Base-by-base conservation (phyloP, 495 filamentous ascomycete species). In the Hyaloscypha bicolor region DNA sequence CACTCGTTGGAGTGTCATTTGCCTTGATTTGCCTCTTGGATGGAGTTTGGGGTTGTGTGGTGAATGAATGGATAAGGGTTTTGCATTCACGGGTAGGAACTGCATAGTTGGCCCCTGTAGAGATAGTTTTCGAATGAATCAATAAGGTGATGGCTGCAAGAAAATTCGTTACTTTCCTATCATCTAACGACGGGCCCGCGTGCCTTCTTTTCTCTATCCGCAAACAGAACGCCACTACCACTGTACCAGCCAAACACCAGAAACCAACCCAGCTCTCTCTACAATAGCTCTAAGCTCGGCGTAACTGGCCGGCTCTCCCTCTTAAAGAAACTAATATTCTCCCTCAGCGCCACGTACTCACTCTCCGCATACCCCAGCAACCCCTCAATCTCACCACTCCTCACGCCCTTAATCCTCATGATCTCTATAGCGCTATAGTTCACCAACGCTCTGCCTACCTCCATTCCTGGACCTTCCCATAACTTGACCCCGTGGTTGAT, bases 391-490 rank as follows among this genome's bases (percentile, higher is more conserved):
- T 95, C 89, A 1, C 80, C 85, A 73, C 94, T 97, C 70, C 88
- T 86, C 65, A 90, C 83, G 0, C 95, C 95, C 78, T 91, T 93
- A 69, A 98, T 96, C 60, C 91, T 81, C 60, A 78, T 78, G 66
- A 97, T 93, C 77, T 99, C 94, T 2, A 82, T 77, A 16, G 91
- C 86, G n/a, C 91, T 89, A 69, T 98, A 99, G 72, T 98, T 97
- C 30, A 97, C 93, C 51, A 98, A 76, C n/a, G 93, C 93, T 45
- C 94, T 82, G 0, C 96, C 95, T 29, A 98, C 90, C 72, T 97
- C 96, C n/a, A 82, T 79, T 1, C 86, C 85, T 11, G 84, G 78
- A 12, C 79, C 78, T 21, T 86, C 82, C 79, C 81, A 85, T 61
- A 79, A 75, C 11, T 74, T 72, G 2, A 35, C 29, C 25, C 12